Conservation (phyloP, 108 stramenopile species). For the Fragilariopsis cylindrus region DNA sequence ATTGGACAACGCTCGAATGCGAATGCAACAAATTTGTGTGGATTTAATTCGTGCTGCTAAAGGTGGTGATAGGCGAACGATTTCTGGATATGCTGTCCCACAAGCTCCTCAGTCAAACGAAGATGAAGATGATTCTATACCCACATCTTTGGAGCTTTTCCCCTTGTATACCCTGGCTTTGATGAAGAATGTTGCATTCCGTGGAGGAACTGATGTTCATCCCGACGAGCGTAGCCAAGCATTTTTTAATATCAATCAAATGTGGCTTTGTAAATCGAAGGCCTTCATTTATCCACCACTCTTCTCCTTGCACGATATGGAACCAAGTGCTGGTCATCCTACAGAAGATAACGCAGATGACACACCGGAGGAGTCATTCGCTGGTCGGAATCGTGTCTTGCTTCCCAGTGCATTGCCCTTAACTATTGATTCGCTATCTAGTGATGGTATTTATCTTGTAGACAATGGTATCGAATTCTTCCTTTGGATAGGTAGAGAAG, state of each 20-base stretch:
- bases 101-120: constrained; percentile 36
- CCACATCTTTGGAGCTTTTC: constrained; percentile 79
- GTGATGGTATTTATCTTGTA: constrained; percentile 90
- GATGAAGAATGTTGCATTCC: constrained; percentile 95
- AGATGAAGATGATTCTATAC: constrained; percentile 62
- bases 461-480: constrained; percentile 94
- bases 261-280: constrained; percentile 79
- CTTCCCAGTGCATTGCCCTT: constrained; percentile 84
- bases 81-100: constrained; percentile 68
- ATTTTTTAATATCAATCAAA: constrained; percentile 68
- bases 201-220: constrained; percentile 95
- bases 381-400: constrained; percentile 69
- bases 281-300: constrained; percentile 93
- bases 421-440: constrained; percentile 73
- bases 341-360: constrained; percentile 44
- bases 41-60: constrained; percentile 73
- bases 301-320: constrained; percentile 95
- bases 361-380: constrained; percentile 37
- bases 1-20: constrained; percentile 88
- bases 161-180: constrained; percentile 96
- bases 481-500: constrained; percentile 93
- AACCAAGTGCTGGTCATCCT: constrained; percentile 57
- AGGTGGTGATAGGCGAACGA: constrained; percentile 72
- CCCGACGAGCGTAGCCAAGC: constrained; percentile 92
- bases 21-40: constrained; percentile 82